A percentile compares a stretch with the other conserved stretches of the same genome.
These are phyloP conservation scores for Metarhizium anisopliae DNA, from an alignment of 2,329 filamentous ascomycete genomes.

Conservation along the genomic window DNA sequence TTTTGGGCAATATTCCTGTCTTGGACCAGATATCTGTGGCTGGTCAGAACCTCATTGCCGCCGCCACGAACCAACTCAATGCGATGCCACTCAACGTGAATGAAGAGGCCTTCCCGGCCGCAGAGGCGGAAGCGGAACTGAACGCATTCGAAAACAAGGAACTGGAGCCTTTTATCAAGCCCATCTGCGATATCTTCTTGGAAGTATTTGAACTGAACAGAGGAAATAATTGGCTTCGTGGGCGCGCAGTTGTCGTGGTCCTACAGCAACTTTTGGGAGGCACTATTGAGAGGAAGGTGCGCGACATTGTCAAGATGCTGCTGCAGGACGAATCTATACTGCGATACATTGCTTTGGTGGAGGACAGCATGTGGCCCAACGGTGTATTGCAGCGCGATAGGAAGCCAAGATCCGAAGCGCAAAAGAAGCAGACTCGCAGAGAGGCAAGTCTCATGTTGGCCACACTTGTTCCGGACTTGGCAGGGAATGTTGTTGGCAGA, in stretches of 20 bases:
- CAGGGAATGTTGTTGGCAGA: constrained; percentile 85
- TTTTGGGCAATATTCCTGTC: constrained; percentile 90
- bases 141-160: constrained; percentile 88
- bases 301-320: constrained; percentile 68
- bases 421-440: constrained; percentile 72
- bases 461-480: constrained; percentile 83
- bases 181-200: constrained; percentile 94
- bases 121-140: constrained; percentile 87
- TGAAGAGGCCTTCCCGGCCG: constrained; percentile 43
- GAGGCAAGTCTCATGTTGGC: constrained; percentile 86
- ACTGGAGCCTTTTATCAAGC: constrained; percentile 91
- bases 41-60: constrained; percentile 81
- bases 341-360: constrained; percentile 65
- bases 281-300: constrained; percentile 90
- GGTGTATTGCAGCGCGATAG: constrained; percentile 44
- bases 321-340: constrained; percentile 72
- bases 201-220: constrained; percentile 92
- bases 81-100: constrained; percentile 42
- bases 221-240: constrained; percentile 94
- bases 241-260: constrained; percentile 90
- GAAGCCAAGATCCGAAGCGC: constrained; percentile 52
- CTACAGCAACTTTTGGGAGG: constrained; percentile 91
- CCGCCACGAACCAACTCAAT: constrained; percentile 57
- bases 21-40: constrained; percentile 89
- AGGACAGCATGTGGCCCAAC: constrained; percentile 74